Base-by-base conservation (phyloP, 169 alveolate species). In the Cytauxzoon felis region DNA sequence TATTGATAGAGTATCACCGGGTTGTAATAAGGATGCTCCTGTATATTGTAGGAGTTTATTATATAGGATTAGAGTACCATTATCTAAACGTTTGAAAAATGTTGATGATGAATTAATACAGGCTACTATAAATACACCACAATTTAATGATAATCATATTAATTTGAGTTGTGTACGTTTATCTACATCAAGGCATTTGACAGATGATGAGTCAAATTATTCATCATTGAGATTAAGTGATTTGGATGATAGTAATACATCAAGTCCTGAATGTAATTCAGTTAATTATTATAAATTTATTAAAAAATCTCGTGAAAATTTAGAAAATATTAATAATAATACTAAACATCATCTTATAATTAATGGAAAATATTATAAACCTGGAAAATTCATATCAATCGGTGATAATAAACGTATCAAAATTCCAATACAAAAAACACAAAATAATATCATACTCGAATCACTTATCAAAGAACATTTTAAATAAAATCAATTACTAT, bases 31-130 rank as follows among this genome's bases (percentile, higher is more conserved):
- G 26, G 67, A 59, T 3, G 42, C 65, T 16, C 84, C 84, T 0
- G 84, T 73, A 26, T 73, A 73, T 51, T 59, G 79, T 58, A 34
- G 84, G 21, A 73, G 78, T 33, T 51, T 63, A 21, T 60, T 63
- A 9, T 73, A 73, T 42, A 42, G 84, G 13, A 73, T 73, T 24
- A 1, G 78, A 3, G 84, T 73, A 29, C 84, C 84, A 3, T 40
- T 73, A 45, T 67, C 84, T 24, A 67, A 73, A 65, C 5, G 84
- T 26, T 72, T 73, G 11, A 45, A 61, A 38, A 73, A 73, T 41
- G 60, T 61, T 6, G 38, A 40, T 48, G 69, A 59, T 54, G 69
- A 43, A 9, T 48, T 59, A n/a, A 26, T n/a, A 42, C 42, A 26
- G 26, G 32, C 52, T 16, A n/a, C 13, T 38, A 9, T 59, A 33